phyloP scores from a whole-genome alignment of 73 alveolate genomes.

The Stentor roeselii region DNA sequence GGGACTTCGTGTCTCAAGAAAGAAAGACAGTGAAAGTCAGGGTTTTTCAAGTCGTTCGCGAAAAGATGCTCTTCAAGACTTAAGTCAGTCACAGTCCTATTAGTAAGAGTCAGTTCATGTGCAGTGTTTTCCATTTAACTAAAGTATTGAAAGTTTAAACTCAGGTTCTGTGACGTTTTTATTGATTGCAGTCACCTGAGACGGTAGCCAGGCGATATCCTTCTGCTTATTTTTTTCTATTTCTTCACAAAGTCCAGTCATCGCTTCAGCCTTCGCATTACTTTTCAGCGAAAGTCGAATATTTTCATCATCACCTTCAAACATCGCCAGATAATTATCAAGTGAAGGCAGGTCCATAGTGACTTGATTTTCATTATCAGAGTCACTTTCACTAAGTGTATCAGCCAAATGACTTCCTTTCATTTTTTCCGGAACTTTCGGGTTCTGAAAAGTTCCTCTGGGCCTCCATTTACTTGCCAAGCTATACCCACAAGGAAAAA shows the following conservation, averaged over 20 bases:
- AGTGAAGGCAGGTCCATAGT: conserved; percentile 3
- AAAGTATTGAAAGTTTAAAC: conserved; percentile 11
- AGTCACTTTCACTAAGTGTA: conserved; percentile 4
- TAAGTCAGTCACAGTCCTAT: no score
- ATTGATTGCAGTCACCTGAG: not conserved
- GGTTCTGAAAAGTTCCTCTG: not conserved
- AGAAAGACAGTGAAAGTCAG: not conserved
- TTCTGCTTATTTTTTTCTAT: not conserved
- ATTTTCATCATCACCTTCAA: conserved; percentile 17
- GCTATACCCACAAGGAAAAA: not conserved
- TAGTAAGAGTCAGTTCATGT: no score
- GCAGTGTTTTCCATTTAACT: no score
- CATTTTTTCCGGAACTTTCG: not conserved
- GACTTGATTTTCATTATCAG: conserved; percentile 5
- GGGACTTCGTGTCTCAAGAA: not conserved
- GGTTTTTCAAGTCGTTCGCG: not conserved
- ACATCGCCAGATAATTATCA: not conserved
- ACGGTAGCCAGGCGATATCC: conserved; percentile 16
- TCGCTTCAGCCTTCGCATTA: conserved; percentile 17
- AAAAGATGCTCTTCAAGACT: not conserved
- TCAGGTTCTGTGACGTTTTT: conserved; percentile 12
- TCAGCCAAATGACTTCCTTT: not conserved
- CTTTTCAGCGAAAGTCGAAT: not conserved
- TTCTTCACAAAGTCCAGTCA: conserved; percentile 5
- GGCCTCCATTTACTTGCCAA: conserved; percentile 16